Evolutionary conservation across 1,139 yeast species (phyloP).

Genomic region (Kodamaea derodonti): DNA sequence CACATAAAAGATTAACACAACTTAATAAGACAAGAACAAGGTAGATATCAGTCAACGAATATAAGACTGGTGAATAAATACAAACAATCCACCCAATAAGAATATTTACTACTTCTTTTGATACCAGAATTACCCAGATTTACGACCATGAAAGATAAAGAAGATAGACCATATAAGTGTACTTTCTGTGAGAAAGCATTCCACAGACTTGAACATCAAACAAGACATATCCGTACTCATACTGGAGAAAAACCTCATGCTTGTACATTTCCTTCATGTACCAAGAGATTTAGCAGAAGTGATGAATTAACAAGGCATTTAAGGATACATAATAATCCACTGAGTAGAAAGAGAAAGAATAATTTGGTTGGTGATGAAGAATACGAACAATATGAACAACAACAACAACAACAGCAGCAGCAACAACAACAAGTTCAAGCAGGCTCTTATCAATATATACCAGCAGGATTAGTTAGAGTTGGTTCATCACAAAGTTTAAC

Average conservation of each 20-base stretch:
- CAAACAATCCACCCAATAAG: slow-evolving; percentile 3
- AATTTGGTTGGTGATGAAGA: slow-evolving; percentile 1
- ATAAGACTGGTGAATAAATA: too few species aligned
- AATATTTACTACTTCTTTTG: too few species aligned
- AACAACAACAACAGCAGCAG: slow-evolving; percentile 1
- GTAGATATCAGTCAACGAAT: too few species aligned
- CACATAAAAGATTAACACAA: too few species aligned
- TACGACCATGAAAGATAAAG: not conserved
- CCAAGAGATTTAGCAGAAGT: slow-evolving; percentile 61
- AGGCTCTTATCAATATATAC: not conserved
- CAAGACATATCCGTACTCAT: slow-evolving; percentile 68
- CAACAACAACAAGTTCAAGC: not conserved
- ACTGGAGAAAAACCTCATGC: slow-evolving; percentile 75
- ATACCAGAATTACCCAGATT: too few species aligned
- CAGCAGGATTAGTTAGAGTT: not conserved
- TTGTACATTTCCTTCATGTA: slow-evolving; percentile 65
- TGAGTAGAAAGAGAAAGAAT: slow-evolving; percentile 55
- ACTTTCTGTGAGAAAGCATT: slow-evolving; percentile 60
- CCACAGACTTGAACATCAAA: slow-evolving; percentile 63
- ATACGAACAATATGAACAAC: not conserved
- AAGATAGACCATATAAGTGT: slow-evolving; percentile 49
- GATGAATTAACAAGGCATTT: slow-evolving; percentile 69
- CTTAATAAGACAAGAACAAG: too few species aligned
- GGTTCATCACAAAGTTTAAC: not conserved
- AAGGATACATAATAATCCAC: slow-evolving; percentile 61